phyloP scores from a whole-genome alignment of 805 yeast species.

The Debaryomyces prosopidis region DNA sequence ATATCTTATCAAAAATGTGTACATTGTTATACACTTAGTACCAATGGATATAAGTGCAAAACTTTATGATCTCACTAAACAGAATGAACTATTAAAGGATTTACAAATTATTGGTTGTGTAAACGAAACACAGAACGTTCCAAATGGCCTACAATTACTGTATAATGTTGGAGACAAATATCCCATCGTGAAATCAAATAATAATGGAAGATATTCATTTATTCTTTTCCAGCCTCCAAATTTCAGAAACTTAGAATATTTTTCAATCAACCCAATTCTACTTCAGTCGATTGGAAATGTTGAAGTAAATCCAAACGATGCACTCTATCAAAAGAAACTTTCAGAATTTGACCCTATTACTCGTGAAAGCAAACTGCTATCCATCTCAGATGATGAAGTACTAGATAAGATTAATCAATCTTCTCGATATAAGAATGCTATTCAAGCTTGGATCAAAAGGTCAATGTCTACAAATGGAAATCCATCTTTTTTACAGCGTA shows the following conservation, averaged over 20 bases:
- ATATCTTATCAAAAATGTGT: conserved; percentile 20
- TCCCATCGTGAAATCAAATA: conserved; percentile 12
- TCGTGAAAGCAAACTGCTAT: conserved; percentile 1
- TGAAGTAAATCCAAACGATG: background rate
- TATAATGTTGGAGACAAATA: conserved; percentile 6
- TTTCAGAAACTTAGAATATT: conserved; percentile 70
- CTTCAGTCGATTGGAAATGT: conserved; percentile 49
- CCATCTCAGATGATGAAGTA: conserved; percentile 27
- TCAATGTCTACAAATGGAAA: background rate
- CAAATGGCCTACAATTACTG: conserved; percentile 7
- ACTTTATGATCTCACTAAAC: background rate
- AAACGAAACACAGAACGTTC: conserved; percentile 2
- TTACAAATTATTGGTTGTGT: conserved; percentile 18
- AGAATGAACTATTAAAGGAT: conserved; percentile 8
- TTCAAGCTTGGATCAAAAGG: background rate
- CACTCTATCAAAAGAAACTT: background rate
- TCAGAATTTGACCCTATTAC: conserved; percentile 2
- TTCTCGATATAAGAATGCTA: background rate
- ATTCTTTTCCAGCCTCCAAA: conserved; percentile 69
- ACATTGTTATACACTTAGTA: conserved; percentile 19
- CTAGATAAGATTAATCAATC: conserved; percentile 31
- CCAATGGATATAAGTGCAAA: background rate
- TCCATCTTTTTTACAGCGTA: background rate
- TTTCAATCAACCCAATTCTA: conserved; percentile 70
- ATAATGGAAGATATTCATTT: conserved; percentile 10